Percentiles rank a stretch among this genome's conserved stretches.
These are phyloP conservation scores for Diplogelasinospora grovesii DNA, from an alignment of 495 filamentous ascomycete genomes.

Conservation along the genomic window DNA sequence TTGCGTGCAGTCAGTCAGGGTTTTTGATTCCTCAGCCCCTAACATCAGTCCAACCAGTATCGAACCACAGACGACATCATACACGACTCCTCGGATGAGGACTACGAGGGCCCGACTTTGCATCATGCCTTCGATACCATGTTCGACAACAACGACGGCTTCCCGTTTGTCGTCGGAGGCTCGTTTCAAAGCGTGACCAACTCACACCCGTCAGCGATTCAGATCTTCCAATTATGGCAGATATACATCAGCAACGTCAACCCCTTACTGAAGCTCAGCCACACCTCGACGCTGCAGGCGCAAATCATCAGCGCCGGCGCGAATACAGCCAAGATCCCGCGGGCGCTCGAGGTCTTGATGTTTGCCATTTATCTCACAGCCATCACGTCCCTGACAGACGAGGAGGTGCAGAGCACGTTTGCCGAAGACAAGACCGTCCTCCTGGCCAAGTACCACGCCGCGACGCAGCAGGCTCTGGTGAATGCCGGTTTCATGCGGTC, in stretches of 20 bases:
- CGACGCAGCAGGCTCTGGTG: conserved; percentile 48
- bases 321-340: conserved; percentile 40
- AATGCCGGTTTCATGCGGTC: conserved; percentile 52
- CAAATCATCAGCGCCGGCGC: conserved; percentile 44
- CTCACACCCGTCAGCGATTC: conserved; percentile 59
- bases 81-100: conserved; percentile 56
- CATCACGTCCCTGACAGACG: conserved; percentile 44
- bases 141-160: conserved; percentile 47
- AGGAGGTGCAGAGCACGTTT: conserved; percentile 44
- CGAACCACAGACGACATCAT: conserved; percentile 33
- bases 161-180: conserved; percentile 53
- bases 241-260: conserved; percentile 63
- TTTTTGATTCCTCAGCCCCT: too few species aligned
- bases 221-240: conserved; percentile 71
- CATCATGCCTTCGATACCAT: conserved; percentile 49
- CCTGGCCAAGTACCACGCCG: conserved; percentile 42
- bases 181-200: conserved; percentile 38
- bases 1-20: too few species aligned
- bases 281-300: conserved; percentile 55
- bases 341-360: conserved; percentile 47
- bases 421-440: conserved; percentile 37
- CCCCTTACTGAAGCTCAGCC: conserved; percentile 61
- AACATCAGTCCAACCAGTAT: too few species aligned
- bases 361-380: conserved; percentile 52
- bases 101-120: conserved; percentile 46